Evolutionary conservation across 129 eudicot genomes (phyloP), one percentile per base, ranked within the genome.

Genomic region (Rutidosis leptorrhynchoides): DNA sequence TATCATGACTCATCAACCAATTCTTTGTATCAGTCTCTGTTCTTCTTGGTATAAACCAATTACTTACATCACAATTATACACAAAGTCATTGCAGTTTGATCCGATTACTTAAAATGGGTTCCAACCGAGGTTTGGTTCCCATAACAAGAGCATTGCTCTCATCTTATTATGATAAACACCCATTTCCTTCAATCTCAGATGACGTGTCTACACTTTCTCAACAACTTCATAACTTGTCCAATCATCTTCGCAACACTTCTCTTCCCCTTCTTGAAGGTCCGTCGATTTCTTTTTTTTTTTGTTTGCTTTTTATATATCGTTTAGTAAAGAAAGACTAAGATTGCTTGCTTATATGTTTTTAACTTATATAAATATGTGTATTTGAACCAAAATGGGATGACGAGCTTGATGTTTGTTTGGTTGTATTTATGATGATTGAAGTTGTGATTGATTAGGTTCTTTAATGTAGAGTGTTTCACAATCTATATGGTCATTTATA

Each of bases 121-220:
- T 81, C 90, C 10, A 86, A 78, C 17, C 20, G 77, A 12, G 78
- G 89, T 22, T 37, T 90, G 70, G 78, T 90, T 79, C 97, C 97
- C 27, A 90, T 90, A 37, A 90, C 97, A 3, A 82, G 95, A 67
- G 68, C 89, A 12, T 90, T 59, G 62, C 83, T 90, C 24, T 72
- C 95, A 55, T 76, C 87, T 22, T 90, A 86, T 65, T 90, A 90
- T 59, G 95, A 90, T 62, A 87, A 90, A 37, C 86, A 87, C 58
- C 87, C 64, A 0, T 87, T 87, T 52, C 25, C 82, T 24, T 84
- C 91, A 5, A 79, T 90, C 9, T 80, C 95, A 9, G 73, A 69
- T 20, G 82, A 82, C 3, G 87, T 90, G 1, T 72, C 70, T 61
- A 80, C 84, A 51, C 79, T 87, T 74, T 51, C 89, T 11, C 48